Base-by-base conservation (phyloP, 805 yeast genomes). In the Yamadazyma philogaea region DNA sequence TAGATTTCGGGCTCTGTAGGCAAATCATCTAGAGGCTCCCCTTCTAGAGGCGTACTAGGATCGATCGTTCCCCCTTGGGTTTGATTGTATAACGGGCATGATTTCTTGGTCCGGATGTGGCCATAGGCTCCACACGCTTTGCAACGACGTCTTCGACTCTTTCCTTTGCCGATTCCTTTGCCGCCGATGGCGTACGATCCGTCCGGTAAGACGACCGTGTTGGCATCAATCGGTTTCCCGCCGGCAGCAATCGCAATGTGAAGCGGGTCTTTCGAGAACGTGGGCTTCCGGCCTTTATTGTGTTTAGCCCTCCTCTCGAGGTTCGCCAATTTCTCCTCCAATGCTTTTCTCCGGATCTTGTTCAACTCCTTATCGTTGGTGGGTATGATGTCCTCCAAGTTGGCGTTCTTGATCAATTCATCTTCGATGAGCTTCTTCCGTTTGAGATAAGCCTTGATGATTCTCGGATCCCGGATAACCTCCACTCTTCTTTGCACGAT, bases 71-170 rank as follows among this genome's bases (percentile, higher is more conserved):
- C 47, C n/a, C 40, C 44, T 15, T 43, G 44, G 2, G 46, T 37
- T 21, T 48, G 51, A 16, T 38, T 44, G 59, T 86, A 91, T 77
- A 89, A 74, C 12, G 98, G 99, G 66, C 99, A 91, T 1, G 91
- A 70, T 56, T 84, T 84, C 60, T 88, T 89, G 2, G 99, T 91
- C 59, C 93, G 77, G 48, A 91, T 91, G 61, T 91, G 99, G 0
- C 98, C 99, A 49, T 86, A 75, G 10, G 91, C 93, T 17, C 98
- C 98, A 73, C 99, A 91, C 0, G 93, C 84, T 3, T 95, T 90
- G 66, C 99, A 91, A 56, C 87, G 79, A 59, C 99, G 73, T 7
- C 84, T 82, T 4, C 79, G 81, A 22, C 82, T 74, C 54, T 82
- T 82, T 24, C 85, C 85, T 54, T 84, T 84, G 22, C 87, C 87